A percentile compares a stretch with the other conserved stretches of the same genome.
These are phyloP conservation scores for Candida glaebosa DNA, from an alignment of 805 yeast genomes.

Conservation along the genomic window DNA sequence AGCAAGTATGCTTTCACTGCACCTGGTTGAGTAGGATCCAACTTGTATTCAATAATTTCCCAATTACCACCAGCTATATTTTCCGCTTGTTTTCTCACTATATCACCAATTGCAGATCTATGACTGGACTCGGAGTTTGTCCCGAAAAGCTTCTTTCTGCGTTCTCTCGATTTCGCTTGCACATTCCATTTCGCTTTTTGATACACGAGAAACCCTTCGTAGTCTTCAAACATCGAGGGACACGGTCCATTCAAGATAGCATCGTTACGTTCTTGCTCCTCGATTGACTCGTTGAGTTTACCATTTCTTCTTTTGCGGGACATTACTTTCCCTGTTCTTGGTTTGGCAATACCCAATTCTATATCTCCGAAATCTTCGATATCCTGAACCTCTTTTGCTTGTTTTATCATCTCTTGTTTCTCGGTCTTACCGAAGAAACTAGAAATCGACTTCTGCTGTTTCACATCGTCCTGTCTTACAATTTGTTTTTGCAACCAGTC, in stretches of 20 bases:
- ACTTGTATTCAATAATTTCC: conserved; percentile 76
- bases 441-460: conserved; percentile 66
- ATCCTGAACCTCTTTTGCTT: conserved; percentile 44
- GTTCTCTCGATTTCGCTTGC: conserved; percentile 66
- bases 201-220: conserved; percentile 62
- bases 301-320: conserved; percentile 42
- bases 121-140: conserved; percentile 47
- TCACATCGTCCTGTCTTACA: conserved; percentile 55
- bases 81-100: conserved; percentile 77
- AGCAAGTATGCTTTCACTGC: conserved; percentile 67
- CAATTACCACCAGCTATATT: conserved; percentile 73
- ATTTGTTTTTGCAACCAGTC: conserved; percentile 81
- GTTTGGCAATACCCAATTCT: conserved; percentile 21
- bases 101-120: conserved; percentile 59
- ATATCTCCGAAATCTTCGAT: conserved; percentile 67
- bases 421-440: conserved; percentile 51
- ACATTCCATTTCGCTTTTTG: conserved; percentile 87
- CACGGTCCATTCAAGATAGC: conserved; percentile 48
- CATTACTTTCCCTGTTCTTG: conserved; percentile 45
- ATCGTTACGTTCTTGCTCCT: conserved; percentile 49
- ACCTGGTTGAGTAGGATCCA: conserved; percentile 60
- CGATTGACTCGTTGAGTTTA: conserved; percentile 20
- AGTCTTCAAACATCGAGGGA: conserved; percentile 67
- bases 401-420: conserved; percentile 34
- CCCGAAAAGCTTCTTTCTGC: conserved; percentile 81